Percentiles rank a stretch among this genome's conserved stretches.
Conservation (phyloP, 768 basidiomycete species). For the Dioszegia crocea region DNA sequence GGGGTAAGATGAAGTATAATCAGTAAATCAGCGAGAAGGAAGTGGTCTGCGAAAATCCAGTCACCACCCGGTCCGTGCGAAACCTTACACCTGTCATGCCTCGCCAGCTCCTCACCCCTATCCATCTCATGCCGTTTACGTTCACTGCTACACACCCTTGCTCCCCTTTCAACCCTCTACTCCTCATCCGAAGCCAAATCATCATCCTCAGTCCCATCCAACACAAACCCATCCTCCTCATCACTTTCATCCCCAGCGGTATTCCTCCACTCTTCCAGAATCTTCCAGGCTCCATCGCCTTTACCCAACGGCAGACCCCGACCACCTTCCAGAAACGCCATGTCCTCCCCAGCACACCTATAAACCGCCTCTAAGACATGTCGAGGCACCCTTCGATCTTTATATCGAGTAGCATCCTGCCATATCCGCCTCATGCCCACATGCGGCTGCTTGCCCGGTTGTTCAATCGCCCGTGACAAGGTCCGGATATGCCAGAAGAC, state of each 20-base stretch:
- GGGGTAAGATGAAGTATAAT: too few relatives aligned
- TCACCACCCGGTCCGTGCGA: too few relatives aligned
- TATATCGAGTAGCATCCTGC: neutral
- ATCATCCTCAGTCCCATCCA: neutral
- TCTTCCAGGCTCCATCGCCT: neutral
- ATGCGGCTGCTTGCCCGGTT: too few relatives aligned
- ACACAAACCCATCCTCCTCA: neutral
- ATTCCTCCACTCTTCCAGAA: neutral
- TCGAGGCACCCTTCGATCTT: neutral
- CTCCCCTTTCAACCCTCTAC: neutral
- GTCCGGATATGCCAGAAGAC: neutral
- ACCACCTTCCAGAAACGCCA: neutral
- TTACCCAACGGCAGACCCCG: neutral
- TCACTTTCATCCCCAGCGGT: neutral
- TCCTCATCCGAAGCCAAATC: neutral
- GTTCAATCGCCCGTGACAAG: neutral
- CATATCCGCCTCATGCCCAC: neutral
- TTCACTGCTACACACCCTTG: too few relatives aligned
- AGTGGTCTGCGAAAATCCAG: too few relatives aligned
- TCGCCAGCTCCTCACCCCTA: too few relatives aligned
- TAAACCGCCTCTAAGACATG: neutral
- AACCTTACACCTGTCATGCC: too few relatives aligned
- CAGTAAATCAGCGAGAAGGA: too few relatives aligned
- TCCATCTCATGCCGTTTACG: too few relatives aligned
- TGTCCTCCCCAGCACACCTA: neutral